Percentiles rank a stretch among this genome's conserved stretches.
Conservation (phyloP, 2,329 filamentous ascomycete species). For the Cercospora zeae-maydis region DNA sequence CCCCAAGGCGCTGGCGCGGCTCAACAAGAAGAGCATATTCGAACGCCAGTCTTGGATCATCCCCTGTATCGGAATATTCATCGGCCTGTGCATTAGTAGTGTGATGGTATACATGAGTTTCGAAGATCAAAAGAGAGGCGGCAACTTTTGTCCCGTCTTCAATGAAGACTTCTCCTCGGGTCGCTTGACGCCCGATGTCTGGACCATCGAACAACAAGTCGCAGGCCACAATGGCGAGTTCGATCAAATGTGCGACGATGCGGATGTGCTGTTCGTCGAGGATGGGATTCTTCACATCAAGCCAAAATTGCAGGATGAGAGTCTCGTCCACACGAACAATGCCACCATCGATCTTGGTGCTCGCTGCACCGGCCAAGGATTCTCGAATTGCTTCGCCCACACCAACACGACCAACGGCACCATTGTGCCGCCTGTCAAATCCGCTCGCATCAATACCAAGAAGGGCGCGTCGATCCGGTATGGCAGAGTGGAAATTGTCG, state of each 20-base stretch:
- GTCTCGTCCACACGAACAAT: conserved; percentile 62
- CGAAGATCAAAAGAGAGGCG: conserved; percentile 68
- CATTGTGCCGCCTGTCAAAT: conserved; percentile 73
- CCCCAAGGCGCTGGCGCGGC: not conserved
- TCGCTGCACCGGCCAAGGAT: conserved; percentile 62
- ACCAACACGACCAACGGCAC: conserved; percentile 76
- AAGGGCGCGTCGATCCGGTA: conserved; percentile 70
- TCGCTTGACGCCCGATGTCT: conserved; percentile 56
- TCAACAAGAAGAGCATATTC: not conserved
- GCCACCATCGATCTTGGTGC: conserved; percentile 66
- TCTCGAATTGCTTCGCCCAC: conserved; percentile 60
- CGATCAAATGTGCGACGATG: conserved; percentile 66
- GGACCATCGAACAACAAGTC: conserved; percentile 71
- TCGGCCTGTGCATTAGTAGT: conserved; percentile 55
- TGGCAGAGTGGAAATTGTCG: conserved; percentile 75
- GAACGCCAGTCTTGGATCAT: conserved; percentile 51
- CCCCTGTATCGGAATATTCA: conserved; percentile 65
- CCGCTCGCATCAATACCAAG: conserved; percentile 73
- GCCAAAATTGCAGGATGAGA: conserved; percentile 70
- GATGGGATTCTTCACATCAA: conserved; percentile 69
- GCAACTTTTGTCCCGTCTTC: conserved; percentile 67
- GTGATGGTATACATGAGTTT: conserved; percentile 70
- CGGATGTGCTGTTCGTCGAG: conserved; percentile 71
- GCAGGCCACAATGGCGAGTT: conserved; percentile 81
- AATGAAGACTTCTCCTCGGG: conserved; percentile 59